phyloP scores from a whole-genome alignment of 176 grass and related monocot species.

The Saccharum spontaneum region DNA sequence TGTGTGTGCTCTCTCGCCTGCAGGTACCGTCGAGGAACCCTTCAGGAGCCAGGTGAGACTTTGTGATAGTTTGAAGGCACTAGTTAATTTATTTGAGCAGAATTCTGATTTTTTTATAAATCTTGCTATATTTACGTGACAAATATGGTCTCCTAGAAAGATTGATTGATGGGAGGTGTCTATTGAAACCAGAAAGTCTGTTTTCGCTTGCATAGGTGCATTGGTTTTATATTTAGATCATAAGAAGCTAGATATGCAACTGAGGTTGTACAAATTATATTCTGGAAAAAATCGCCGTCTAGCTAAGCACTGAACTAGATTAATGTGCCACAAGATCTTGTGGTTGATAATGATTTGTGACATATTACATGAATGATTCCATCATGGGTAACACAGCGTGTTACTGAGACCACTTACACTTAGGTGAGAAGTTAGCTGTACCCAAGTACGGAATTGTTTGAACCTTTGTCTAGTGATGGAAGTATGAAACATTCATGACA shows the following conservation, averaged over 20 bases:
- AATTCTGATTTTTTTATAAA: neutral
- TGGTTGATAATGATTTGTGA: neutral
- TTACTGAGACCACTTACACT: neutral
- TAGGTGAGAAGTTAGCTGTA: neutral
- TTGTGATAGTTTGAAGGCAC: neutral
- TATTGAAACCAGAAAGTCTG: neutral
- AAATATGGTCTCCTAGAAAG: neutral
- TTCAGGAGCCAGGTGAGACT: constrained; percentile 68
- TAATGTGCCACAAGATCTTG: neutral
- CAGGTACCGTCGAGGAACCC: constrained; percentile 63
- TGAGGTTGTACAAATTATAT: neutral
- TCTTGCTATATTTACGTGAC: neutral
- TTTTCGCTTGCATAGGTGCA: neutral
- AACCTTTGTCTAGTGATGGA: neutral
- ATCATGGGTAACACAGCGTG: neutral
- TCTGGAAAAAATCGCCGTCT: neutral
- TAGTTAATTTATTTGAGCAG: neutral
- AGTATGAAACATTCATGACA: neutral
- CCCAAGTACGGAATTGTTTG: neutral
- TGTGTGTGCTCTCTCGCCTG: constrained; percentile 17
- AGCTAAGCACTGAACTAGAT: constrained; percentile 9
- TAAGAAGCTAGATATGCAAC: neutral
- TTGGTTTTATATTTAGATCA: neutral
- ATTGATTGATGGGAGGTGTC: neutral
- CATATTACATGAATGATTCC: constrained; percentile 18